These are phyloP conservation scores for Sarocladium kiliense DNA, from an alignment of 2,329 filamentous ascomycete genomes.

Conservation along the genomic window DNA sequence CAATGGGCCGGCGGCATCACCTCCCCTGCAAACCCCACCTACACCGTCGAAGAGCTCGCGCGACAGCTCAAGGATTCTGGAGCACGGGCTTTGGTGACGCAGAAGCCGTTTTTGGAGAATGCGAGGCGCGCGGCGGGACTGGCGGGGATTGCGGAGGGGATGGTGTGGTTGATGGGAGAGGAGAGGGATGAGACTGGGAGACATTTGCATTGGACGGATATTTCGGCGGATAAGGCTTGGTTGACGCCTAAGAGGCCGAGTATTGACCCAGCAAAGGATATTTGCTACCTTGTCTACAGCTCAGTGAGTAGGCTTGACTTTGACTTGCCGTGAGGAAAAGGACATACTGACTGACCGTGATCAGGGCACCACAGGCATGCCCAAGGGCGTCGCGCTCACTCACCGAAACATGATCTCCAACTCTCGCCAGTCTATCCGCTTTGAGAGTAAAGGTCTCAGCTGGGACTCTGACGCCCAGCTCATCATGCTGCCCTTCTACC, in stretches of 20 bases:
- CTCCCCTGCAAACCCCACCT: slow-evolving; percentile 84
- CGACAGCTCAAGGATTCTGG: slow-evolving; percentile 78
- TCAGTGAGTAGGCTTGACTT: slow-evolving; percentile 35
- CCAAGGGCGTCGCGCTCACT: slow-evolving; percentile 85
- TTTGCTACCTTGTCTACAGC: slow-evolving; percentile 83
- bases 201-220: slow-evolving; percentile 67
- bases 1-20: slow-evolving; percentile 79
- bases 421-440: slow-evolving; percentile 46
- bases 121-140: slow-evolving; percentile 63
- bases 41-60: slow-evolving; percentile 76
- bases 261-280: slow-evolving; percentile 63
- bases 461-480: slow-evolving; percentile 67
- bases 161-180: slow-evolving; percentile 73
- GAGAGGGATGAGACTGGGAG: slow-evolving; percentile 50
- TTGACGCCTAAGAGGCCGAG: slow-evolving; percentile 50
- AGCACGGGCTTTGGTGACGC: slow-evolving; percentile 71
- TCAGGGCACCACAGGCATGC: slow-evolving; percentile 77
- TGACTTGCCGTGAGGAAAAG: neutral
- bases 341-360: neutral
- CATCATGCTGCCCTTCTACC: slow-evolving; percentile 82
- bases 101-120: slow-evolving; percentile 58
- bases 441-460: slow-evolving; percentile 50
- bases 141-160: slow-evolving; percentile 65
- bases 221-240: slow-evolving; percentile 53
- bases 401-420: slow-evolving; percentile 82